These are phyloP conservation scores for Plasmodium vivax DNA, from an alignment of 169 alveolate species.

Conservation along the genomic window DNA sequence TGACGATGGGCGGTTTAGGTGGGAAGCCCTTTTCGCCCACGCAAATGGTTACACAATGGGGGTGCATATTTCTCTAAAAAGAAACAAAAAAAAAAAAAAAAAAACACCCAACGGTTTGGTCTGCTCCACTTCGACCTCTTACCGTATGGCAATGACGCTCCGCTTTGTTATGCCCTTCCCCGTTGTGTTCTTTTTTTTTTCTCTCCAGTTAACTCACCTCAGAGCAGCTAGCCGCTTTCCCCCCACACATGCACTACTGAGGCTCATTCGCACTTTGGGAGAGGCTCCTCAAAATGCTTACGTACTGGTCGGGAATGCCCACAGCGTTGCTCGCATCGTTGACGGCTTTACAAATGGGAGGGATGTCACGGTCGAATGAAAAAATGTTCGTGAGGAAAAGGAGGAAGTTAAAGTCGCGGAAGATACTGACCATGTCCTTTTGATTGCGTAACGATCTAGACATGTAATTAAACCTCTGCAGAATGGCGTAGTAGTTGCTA, in stretches of 20 bases:
- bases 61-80: not conserved
- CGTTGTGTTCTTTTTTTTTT: not conserved
- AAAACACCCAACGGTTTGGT: not conserved
- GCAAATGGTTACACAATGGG: not conserved
- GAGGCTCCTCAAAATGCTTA: conserved; percentile 42
- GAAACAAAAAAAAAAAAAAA: not conserved
- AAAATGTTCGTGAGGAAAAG: conserved; percentile 66
- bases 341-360: conserved; percentile 51
- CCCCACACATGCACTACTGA: not conserved
- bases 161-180: too few species aligned
- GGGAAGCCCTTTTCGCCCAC: not conserved
- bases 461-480: conserved; percentile 61
- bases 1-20: not conserved
- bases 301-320: conserved; percentile 51
- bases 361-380: conserved; percentile 51
- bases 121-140: not conserved
- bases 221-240: not conserved
- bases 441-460: conserved; percentile 28
- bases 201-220: not conserved
- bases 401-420: conserved; percentile 65
- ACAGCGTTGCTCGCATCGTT: conserved; percentile 17
- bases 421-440: conserved; percentile 46
- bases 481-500: conserved; percentile 35
- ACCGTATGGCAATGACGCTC: not conserved
- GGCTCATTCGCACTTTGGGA: conserved; percentile 28